Conservation (phyloP, 2,329 filamentous ascomycete species). For the Sphaerulina musiva region DNA sequence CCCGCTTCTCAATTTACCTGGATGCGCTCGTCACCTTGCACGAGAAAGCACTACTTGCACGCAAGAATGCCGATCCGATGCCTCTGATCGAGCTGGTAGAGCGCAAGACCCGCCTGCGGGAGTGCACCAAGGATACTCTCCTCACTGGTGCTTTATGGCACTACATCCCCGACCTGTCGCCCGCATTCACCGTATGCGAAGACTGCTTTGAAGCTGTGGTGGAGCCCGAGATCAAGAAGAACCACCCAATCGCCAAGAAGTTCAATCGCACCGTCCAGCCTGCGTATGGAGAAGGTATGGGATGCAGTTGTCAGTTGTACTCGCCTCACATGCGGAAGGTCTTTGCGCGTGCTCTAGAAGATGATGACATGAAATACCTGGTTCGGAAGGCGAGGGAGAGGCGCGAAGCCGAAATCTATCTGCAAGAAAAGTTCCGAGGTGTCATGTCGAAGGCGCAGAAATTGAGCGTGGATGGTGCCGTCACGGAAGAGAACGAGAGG, state of each 20-base stretch:
- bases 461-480: conserved; percentile 35
- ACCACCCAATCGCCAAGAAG: conserved; percentile 54
- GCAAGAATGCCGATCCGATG: conserved; percentile 48
- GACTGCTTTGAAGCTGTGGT: conserved; percentile 79
- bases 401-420: conserved; percentile 52
- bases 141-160: conserved; percentile 65
- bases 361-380: conserved; percentile 61
- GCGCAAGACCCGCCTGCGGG: conserved; percentile 50
- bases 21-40: conserved; percentile 52
- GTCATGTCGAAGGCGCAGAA: conserved; percentile 31
- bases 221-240: conserved; percentile 56
- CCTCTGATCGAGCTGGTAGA: conserved; percentile 59
- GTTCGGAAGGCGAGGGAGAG: conserved; percentile 55
- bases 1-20: conserved; percentile 52
- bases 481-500: conserved; percentile 51
- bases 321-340: conserved; percentile 69
- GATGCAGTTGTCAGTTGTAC: conserved; percentile 67
- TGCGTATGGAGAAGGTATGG: conserved; percentile 45
- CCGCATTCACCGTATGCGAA: conserved; percentile 75
- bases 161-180: conserved; percentile 56
- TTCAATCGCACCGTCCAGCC: conserved; percentile 58
- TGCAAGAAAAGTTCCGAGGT: conserved; percentile 48
- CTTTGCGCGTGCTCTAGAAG: conserved; percentile 60
- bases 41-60: conserved; percentile 35
- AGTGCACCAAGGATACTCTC: conserved; percentile 61